Evolutionary conservation across 345 rosid species (phyloP).

Genomic region (Lagerstroemia speciosa): DNA sequence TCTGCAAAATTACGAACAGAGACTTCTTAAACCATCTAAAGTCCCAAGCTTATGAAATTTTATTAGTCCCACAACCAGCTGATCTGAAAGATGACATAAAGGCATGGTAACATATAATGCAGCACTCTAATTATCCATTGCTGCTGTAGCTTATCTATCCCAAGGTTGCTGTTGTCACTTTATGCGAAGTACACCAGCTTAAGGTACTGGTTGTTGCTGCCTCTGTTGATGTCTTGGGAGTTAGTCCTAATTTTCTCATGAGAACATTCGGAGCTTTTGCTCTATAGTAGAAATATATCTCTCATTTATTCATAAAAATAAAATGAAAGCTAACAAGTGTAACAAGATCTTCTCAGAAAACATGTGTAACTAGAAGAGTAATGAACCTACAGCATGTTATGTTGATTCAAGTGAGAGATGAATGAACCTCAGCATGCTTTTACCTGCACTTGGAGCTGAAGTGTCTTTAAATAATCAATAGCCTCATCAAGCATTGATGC

Average conservation of each 20-base stretch:
- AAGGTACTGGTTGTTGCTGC: background rate
- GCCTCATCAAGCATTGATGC: constrained; percentile 99
- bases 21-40: background rate
- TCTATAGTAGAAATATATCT: background rate
- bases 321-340: background rate
- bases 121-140: too few relatives aligned
- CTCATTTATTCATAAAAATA: background rate
- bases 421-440: background rate
- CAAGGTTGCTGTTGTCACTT: background rate
- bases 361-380: background rate
- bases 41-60: background rate
- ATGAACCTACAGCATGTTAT: background rate
- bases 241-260: background rate
- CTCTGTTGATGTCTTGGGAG: background rate
- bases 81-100: background rate
- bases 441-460: constrained; percentile 91
- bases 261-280: background rate
- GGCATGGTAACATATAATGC: background rate
- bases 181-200: background rate
- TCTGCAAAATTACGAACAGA: constrained; percentile 28
- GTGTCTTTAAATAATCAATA: constrained; percentile 82
- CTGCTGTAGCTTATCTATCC: background rate
- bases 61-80: background rate
- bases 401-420: background rate
- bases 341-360: too few relatives aligned